These are phyloP conservation scores for Acanthamoeba culbertsoni DNA, from an alignment of 208 protist genomes.

Conservation along the genomic window DNA sequence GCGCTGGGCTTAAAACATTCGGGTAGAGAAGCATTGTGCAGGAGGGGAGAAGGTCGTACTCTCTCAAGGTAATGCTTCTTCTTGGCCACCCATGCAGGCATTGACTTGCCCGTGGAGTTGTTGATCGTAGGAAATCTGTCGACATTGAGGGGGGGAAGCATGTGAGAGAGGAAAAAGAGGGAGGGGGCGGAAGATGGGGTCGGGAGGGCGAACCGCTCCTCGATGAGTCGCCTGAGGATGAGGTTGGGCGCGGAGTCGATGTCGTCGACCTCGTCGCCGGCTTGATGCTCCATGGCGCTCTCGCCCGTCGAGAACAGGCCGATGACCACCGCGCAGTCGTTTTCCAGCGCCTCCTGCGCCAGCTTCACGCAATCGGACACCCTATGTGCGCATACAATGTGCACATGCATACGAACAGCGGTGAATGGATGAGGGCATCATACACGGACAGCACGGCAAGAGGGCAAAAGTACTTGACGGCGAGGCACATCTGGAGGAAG, in stretches of 20 bases:
- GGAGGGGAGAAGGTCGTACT: background rate
- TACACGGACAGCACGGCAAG: background rate
- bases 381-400: too few species aligned
- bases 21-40: background rate
- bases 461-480: background rate
- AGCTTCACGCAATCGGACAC: background rate
- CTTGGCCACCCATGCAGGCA: background rate
- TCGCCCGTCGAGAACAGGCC: constrained; percentile 60
- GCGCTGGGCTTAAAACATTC: background rate
- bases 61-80: background rate
- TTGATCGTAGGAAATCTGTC: background rate
- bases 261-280: background rate
- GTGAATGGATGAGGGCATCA: too few species aligned
- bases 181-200: too few species aligned
- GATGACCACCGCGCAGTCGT: constrained; percentile 42
- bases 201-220: background rate
- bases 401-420: too few species aligned
- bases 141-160: too few species aligned
- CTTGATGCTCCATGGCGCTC: background rate
- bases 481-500: background rate
- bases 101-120: background rate
- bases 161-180: background rate
- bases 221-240: background rate
- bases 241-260: background rate
- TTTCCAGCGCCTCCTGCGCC: background rate